phyloP scores from a whole-genome alignment of 106 monocot genomes.

The Narthecium ossifragum region DNA sequence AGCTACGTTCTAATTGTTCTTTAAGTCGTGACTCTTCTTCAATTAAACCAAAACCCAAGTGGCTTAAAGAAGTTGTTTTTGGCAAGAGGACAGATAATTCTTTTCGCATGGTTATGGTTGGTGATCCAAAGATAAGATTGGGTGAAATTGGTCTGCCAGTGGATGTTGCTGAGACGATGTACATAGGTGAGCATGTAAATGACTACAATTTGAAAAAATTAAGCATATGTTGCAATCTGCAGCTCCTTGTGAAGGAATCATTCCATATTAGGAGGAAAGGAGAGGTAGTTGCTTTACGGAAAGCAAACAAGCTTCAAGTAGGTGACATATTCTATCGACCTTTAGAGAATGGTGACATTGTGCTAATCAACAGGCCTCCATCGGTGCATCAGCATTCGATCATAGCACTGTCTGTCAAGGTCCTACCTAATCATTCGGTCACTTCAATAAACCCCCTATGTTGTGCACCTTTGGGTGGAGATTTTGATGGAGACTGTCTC shows the following conservation, averaged over 20 bases:
- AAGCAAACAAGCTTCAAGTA: constrained; percentile 35
- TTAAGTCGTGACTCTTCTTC: constrained; percentile 25
- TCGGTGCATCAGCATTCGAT: constrained; percentile 89
- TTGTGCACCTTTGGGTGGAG: constrained; percentile 78
- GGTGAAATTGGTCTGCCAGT: constrained; percentile 73
- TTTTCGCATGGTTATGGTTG: constrained; percentile 75
- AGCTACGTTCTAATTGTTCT: constrained; percentile 34
- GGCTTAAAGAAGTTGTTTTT: constrained; percentile 75
- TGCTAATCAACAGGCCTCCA: constrained; percentile 75
- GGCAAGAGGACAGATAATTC: constrained; percentile 72
- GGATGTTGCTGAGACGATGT: constrained; percentile 37
- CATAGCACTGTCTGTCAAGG: constrained; percentile 56
- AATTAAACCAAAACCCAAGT: constrained; percentile 43
- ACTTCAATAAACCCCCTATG: constrained; percentile 83
- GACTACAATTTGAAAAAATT: constrained; percentile 41
- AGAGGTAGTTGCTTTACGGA: constrained; percentile 20
- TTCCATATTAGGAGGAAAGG: constrained; percentile 31
- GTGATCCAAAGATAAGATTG: constrained; percentile 75
- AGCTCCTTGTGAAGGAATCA: constrained; percentile 15
- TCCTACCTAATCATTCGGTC: constrained; percentile 35
- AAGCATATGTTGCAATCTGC: constrained; percentile 14
- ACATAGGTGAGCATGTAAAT: constrained; percentile 45
- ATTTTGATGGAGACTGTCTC: constrained; percentile 97
- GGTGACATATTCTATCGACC: constrained; percentile 65
- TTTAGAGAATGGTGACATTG: constrained; percentile 70